Conservation (phyloP, 2,329 filamentous ascomycete species). For the Monosporascus sp. region DNA sequence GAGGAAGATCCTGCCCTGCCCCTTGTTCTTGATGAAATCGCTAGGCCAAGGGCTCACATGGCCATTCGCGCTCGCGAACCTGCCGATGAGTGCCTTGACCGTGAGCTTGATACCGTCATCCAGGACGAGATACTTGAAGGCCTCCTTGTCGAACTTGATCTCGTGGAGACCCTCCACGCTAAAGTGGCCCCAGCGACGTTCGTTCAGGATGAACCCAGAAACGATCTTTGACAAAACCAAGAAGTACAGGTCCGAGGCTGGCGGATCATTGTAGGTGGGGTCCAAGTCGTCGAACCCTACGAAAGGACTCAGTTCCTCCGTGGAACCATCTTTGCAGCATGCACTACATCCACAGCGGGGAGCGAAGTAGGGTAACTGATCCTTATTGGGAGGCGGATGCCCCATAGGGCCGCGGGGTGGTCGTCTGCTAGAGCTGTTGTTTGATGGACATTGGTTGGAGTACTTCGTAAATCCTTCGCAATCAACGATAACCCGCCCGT, state of each 20-base stretch:
- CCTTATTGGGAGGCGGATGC: conserved; percentile 16
- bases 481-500: conserved; percentile 38
- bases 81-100: conserved; percentile 41
- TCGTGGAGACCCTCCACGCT: conserved; percentile 33
- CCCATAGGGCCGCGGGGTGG: neutral
- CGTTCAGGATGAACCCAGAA: conserved; percentile 39
- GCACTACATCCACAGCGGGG: conserved; percentile 36
- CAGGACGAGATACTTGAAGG: conserved; percentile 45
- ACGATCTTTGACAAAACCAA: conserved; percentile 37
- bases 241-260: conserved; percentile 38
- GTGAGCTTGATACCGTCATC: conserved; percentile 43
- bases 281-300: conserved; percentile 36
- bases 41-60: conserved; percentile 38
- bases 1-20: conserved; percentile 44
- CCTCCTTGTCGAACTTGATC: conserved; percentile 38
- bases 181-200: conserved; percentile 40
- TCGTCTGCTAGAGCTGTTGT: conserved; percentile 3
- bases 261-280: conserved; percentile 29
- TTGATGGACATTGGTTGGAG: conserved; percentile 19
- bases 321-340: conserved; percentile 23
- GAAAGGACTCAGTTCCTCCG: conserved; percentile 26
- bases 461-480: conserved; percentile 35
- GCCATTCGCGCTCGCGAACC: conserved; percentile 36
- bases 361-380: conserved; percentile 34
- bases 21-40: conserved; percentile 46